Evolutionary conservation across 2,329 filamentous ascomycete species (phyloP).

Genomic region (Lecanicillium sp.): DNA sequence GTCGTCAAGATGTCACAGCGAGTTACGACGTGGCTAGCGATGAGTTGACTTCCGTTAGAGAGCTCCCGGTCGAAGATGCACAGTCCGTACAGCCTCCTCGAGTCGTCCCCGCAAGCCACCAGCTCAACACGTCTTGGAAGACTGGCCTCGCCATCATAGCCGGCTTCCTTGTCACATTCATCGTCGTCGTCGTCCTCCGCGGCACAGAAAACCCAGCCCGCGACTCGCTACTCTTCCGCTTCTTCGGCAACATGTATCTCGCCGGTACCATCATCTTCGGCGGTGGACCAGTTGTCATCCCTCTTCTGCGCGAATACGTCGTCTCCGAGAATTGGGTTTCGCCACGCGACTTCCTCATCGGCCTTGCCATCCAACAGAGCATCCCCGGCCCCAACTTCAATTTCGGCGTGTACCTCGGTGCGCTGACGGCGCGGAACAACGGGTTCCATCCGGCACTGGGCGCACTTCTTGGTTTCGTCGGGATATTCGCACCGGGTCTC

Average conservation of each 20-base stretch:
- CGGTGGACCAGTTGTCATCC: constrained; percentile 60
- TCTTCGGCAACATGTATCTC: constrained; percentile 69
- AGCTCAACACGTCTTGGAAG: constrained; percentile 40
- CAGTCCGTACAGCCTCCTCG: neutral
- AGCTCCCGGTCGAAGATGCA: neutral
- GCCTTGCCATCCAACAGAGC: constrained; percentile 64
- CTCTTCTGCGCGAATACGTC: constrained; percentile 54
- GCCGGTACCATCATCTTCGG: constrained; percentile 65
- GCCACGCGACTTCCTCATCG: constrained; percentile 64
- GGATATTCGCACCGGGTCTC: constrained; percentile 47
- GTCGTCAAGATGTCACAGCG: constrained; percentile 7
- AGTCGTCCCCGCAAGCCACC: constrained; percentile 26
- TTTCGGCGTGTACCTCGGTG: constrained; percentile 54
- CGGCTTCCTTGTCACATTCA: constrained; percentile 51
- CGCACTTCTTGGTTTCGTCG: constrained; percentile 45
- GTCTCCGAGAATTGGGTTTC: constrained; percentile 66
- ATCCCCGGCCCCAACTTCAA: constrained; percentile 50
- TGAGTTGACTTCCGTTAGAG: neutral
- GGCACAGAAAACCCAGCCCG: constrained; percentile 28
- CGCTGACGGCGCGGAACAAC: constrained; percentile 37
- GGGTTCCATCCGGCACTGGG: constrained; percentile 36
- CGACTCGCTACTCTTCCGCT: constrained; percentile 44
- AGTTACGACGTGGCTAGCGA: constrained; percentile 7
- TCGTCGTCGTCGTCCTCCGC: constrained; percentile 47
- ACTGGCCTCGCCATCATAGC: constrained; percentile 35